Evolutionary conservation across 2,329 filamentous ascomycete species (phyloP), one percentile per base, ranked within the genome.

Genomic region (Aspergillus fructus): DNA sequence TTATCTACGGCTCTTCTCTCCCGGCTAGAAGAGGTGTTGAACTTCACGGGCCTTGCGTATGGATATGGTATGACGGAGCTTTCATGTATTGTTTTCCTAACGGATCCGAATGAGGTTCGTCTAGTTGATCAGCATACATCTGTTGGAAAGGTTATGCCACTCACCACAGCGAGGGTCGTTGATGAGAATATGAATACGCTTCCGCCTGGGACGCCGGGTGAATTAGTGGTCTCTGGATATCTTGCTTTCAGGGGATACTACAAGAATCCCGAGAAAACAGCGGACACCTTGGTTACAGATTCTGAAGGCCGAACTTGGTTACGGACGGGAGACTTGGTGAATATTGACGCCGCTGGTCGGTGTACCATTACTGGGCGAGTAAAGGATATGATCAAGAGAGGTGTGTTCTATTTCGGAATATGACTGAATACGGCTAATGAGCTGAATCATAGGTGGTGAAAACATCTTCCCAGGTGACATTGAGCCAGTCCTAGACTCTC

Each of bases 331-430:
- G 80, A 83, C 56, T 75, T 81, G 61, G 79, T 71, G 1, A 65
- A 75, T 17, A 74, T 82, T 60, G 75, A 80, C 54, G 59, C 69
- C 2, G 72, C 83, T 5, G 87, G 86, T 0, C 89, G 88, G 66
- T 89, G 86, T 62, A 78, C 77, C 15, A 89, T 90, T 63, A 90
- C 87, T 0, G 88, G 88, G 0, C 77, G 88, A 17, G 87, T 89
- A 72, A 90, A 90, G 76, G 88, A 90, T 58, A 89, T 90, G 33
- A 89, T 90, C 55, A 90, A 89, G 56, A 76, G 87, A 67, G 87
- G 85, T 68, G 21, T n/a, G n/a, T n/a, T n/a, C n/a, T n/a, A n/a
- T n/a, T n/a, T n/a, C n/a, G n/a, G n/a, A n/a, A n/a, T n/a, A n/a
- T n/a, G n/a, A 13, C 8, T 24, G 3, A 30, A 17, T 12, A 27